phyloP scores from a whole-genome alignment of 139 green algal genomes.

The Astrephomene gubernaculifera region DNA sequence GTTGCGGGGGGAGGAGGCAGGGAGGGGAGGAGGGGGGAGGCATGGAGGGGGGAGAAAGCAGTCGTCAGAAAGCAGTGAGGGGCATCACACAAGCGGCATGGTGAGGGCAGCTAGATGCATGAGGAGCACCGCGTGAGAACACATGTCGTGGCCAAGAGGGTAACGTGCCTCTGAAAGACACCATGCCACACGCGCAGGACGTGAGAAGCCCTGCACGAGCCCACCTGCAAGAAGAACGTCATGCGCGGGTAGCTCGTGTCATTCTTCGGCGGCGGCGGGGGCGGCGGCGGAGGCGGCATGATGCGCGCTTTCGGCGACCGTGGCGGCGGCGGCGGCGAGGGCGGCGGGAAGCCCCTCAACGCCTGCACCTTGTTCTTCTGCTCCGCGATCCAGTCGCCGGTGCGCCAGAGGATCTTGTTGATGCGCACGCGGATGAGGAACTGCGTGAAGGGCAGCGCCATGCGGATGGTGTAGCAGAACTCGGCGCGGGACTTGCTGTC shows the following conservation, averaged over 20 bases:
- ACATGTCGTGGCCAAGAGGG: no score
- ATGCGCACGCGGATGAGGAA: slow-evolving; percentile 9
- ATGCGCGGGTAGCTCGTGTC: slow-evolving; percentile 7
- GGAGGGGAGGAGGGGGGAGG: not conserved
- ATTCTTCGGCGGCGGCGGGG: slow-evolving; percentile 12
- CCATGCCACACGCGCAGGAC: no score
- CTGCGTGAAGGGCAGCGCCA: slow-evolving; percentile 6
- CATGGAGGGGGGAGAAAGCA: not conserved
- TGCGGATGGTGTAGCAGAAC: not conserved
- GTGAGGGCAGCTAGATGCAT: no score
- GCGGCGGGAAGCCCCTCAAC: slow-evolving; percentile 9
- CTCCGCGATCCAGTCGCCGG: slow-evolving; percentile 8
- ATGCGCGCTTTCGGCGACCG: no score
- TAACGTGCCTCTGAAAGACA: no score
- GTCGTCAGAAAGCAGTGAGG: no score
- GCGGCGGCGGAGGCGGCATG: slow-evolving; percentile 12
- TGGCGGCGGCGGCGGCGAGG: slow-evolving; percentile 15
- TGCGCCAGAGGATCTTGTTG: slow-evolving; percentile 18
- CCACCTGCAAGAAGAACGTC: slow-evolving; percentile 33
- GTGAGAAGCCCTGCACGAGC: not conserved
- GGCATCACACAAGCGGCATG: no score
- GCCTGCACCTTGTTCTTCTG: not conserved
- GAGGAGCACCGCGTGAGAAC: no score
- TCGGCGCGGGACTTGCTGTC: not conserved
- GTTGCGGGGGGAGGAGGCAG: not conserved